phyloP scores from a whole-genome alignment of 257 asterid species.

The Penstemon davidsonii region DNA sequence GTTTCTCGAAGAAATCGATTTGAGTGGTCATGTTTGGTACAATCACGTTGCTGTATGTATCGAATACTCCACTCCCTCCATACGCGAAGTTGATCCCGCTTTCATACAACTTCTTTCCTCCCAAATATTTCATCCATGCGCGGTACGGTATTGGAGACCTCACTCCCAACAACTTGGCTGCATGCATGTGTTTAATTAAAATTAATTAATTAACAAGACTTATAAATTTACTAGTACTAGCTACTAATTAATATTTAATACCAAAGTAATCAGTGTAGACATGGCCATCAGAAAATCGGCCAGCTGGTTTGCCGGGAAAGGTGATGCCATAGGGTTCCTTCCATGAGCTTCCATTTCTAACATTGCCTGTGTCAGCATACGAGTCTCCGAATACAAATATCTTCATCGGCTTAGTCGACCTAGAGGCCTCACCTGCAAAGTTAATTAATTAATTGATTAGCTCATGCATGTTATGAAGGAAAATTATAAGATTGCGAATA shows the following conservation, averaged over 20 bases:
- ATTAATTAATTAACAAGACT: not conserved
- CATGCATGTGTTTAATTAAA: not conserved
- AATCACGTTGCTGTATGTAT: constrained; percentile 38
- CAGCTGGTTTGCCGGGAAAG: constrained; percentile 94
- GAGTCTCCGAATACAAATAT: constrained; percentile 94
- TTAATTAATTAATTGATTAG: too few relatives aligned
- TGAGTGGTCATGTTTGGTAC: constrained; percentile 79
- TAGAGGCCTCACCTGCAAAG: constrained; percentile 27
- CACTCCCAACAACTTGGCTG: constrained; percentile 79
- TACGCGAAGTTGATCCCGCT: constrained; percentile 79
- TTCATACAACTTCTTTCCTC: constrained; percentile 34
- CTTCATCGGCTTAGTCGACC: constrained; percentile 40
- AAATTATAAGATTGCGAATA: too few relatives aligned
- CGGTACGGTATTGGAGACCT: constrained; percentile 63
- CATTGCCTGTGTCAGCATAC: constrained; percentile 86
- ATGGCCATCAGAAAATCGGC: constrained; percentile 91
- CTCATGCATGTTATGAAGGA: too few relatives aligned
- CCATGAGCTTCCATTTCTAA: constrained; percentile 70
- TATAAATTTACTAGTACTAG: not conserved
- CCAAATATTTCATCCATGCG: constrained; percentile 53
- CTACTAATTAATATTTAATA: constrained; percentile 17
- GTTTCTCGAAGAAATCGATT: constrained; percentile 55
- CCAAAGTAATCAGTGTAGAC: constrained; percentile 87
- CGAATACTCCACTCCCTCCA: constrained; percentile 94
- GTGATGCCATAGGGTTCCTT: constrained; percentile 75